phyloP scores from a whole-genome alignment of 2,329 filamentous ascomycete species.

The Boeremia exigua region DNA sequence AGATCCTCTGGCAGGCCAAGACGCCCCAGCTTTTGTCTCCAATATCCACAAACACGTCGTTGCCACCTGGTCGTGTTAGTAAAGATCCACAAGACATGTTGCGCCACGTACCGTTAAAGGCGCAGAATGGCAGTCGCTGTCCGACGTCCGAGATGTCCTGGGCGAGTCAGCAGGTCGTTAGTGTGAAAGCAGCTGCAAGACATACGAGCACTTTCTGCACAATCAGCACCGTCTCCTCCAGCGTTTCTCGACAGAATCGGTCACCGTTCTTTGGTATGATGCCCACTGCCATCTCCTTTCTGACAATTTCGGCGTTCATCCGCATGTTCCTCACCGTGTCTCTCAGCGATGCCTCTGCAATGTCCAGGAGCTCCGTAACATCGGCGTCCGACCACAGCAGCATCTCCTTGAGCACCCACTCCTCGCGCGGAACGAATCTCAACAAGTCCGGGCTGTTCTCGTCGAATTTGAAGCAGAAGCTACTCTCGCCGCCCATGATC shows the following conservation, averaged over 20 bases:
- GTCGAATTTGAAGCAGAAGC: conserved; percentile 88
- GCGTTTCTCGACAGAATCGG: conserved; percentile 81
- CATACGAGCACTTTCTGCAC: conserved; percentile 81
- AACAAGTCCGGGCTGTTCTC: conserved; percentile 70
- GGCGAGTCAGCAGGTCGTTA: conserved; percentile 6
- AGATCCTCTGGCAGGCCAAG: conserved; percentile 87
- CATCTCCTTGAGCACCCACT: conserved; percentile 83
- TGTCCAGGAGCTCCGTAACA: conserved; percentile 81
- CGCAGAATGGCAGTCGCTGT: conserved; percentile 81
- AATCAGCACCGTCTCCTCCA: conserved; percentile 95
- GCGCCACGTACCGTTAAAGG: conserved; percentile 75
- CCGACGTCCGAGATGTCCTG: conserved; percentile 76
- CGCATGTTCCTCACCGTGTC: conserved; percentile 82
- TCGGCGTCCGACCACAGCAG: conserved; percentile 75
- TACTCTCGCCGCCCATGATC: conserved; percentile 94
- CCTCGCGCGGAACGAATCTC: conserved; percentile 65
- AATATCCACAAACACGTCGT: conserved; percentile 98
- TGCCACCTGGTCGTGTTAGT: conserved; percentile 66
- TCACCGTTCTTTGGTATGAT: conserved; percentile 63
- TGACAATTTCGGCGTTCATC: conserved; percentile 78
- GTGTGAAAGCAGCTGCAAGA: not conserved
- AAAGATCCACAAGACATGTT: not conserved
- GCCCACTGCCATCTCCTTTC: conserved; percentile 76
- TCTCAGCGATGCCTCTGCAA: conserved; percentile 82
- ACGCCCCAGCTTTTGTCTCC: conserved; percentile 98